These are phyloP conservation scores for Colletotrichum sp. DNA, from an alignment of 2,329 filamentous ascomycete genomes.

Conservation along the genomic window DNA sequence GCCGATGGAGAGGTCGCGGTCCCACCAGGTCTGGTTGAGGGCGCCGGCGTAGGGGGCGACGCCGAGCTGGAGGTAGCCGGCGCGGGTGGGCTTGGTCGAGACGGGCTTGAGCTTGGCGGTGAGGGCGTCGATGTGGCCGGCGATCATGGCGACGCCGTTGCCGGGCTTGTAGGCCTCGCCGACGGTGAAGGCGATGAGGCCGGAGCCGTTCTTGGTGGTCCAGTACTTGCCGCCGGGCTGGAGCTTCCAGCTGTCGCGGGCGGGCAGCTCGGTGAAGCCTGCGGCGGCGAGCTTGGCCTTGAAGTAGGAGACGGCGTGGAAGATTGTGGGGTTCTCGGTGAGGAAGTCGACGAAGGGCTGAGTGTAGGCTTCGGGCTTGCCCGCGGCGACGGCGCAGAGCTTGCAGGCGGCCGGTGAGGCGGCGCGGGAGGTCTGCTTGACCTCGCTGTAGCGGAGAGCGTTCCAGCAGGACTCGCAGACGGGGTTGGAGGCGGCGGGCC, in stretches of 20 bases:
- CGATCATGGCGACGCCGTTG: conserved; percentile 87
- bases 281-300: conserved; percentile 71
- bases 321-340: conserved; percentile 89
- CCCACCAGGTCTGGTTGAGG: conserved; percentile 94
- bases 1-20: conserved; percentile 89
- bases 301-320: conserved; percentile 86
- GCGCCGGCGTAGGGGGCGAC: conserved; percentile 93
- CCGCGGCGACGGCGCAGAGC: conserved; percentile 42
- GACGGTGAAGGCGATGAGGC: conserved; percentile 83
- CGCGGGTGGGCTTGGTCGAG: conserved; percentile 80
- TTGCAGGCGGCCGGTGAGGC: conserved; percentile 32
- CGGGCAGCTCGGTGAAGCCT: conserved; percentile 80
- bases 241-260: conserved; percentile 84
- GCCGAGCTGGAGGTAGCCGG: conserved; percentile 87
- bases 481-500: conserved; percentile 34
- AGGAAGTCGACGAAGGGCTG: conserved; percentile 89
- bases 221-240: conserved; percentile 88
- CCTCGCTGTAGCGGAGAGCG: conserved; percentile 17
- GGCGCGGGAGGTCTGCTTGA: conserved; percentile 10
- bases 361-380: conserved; percentile 70
- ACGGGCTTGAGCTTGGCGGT: conserved; percentile 92
- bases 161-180: conserved; percentile 82
- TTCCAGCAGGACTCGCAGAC: conserved; percentile 24
- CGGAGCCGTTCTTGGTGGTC: conserved; percentile 82
- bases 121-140: conserved; percentile 90